phyloP scores from a whole-genome alignment of 78 protist species.

The Diacronema lutheri region DNA sequence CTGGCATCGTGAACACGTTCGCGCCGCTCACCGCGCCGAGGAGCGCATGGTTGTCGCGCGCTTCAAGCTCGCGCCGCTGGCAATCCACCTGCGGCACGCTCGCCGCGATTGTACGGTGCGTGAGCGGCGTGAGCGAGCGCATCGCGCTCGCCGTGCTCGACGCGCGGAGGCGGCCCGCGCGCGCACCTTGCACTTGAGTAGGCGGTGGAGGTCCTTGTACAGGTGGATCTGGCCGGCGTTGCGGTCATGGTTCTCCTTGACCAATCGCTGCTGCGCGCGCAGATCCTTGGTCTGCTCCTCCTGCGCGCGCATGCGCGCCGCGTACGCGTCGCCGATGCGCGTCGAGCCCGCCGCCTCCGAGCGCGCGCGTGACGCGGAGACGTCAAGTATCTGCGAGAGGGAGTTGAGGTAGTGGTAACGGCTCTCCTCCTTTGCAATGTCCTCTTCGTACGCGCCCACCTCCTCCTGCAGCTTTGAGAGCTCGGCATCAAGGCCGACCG shows the following conservation, averaged over 20 bases:
- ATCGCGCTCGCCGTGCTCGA: no score
- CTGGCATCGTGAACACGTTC: no score
- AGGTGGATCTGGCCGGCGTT: background rate
- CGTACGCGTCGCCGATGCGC: background rate
- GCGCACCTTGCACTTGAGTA: constrained; percentile 1
- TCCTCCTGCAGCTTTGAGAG: background rate
- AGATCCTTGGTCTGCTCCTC: background rate
- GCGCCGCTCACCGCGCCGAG: no score
- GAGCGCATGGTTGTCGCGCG: no score
- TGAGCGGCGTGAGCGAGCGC: no score
- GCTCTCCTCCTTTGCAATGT: background rate
- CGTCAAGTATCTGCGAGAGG: background rate
- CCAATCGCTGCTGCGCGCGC: background rate
- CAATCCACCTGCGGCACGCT: no score
- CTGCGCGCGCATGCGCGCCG: background rate
- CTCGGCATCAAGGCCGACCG: background rate
- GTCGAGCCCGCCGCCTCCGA: background rate
- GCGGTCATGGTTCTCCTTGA: background rate
- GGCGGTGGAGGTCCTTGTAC: constrained; percentile 6
- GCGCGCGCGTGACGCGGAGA: background rate
- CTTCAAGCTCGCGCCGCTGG: no score
- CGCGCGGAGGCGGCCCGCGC: no score
- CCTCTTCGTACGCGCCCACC: background rate
- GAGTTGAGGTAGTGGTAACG: background rate
- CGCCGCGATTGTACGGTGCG: no score